Conservation (phyloP, 139 green algal genomes). For the Closterium sp. region DNA sequence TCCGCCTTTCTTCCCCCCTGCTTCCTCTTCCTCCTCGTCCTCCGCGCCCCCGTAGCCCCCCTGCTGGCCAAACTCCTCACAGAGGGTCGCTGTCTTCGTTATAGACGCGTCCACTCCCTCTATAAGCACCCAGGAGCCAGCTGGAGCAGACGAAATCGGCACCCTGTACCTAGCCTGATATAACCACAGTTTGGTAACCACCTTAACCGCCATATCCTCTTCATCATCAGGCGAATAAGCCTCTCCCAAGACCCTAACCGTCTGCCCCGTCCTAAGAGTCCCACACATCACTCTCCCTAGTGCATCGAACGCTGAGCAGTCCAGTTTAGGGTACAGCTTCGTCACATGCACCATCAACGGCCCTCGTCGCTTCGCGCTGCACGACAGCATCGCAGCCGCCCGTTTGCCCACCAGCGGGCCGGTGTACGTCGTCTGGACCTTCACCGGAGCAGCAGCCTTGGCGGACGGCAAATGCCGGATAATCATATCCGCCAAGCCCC, state of each 20-base stretch:
- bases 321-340: slow-evolving; percentile 90
- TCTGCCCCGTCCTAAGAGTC: slow-evolving; percentile 79
- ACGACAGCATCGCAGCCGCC: slow-evolving; percentile 70
- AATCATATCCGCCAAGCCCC: slow-evolving; percentile 90
- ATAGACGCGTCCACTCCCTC: slow-evolving; percentile 90
- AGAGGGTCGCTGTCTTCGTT: slow-evolving; percentile 89
- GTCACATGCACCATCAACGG: slow-evolving; percentile 86
- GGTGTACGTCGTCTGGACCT: slow-evolving; percentile 75
- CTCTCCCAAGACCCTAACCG: slow-evolving; percentile 72
- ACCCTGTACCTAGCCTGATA: slow-evolving; percentile 78
- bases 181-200: slow-evolving; percentile 56
- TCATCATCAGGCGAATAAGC: slow-evolving; percentile 95
- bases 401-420: slow-evolving; percentile 68
- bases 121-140: slow-evolving; percentile 79
- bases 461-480: slow-evolving; percentile 78
- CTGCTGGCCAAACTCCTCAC: slow-evolving; percentile 59
- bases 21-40: slow-evolving; percentile 57
- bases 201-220: slow-evolving; percentile 83
- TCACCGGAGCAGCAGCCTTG: slow-evolving; percentile 65
- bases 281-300: slow-evolving; percentile 89
- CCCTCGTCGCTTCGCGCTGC: slow-evolving; percentile 69
- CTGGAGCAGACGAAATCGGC: slow-evolving; percentile 69
- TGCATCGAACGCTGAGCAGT: slow-evolving; percentile 85
- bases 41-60: not conserved
- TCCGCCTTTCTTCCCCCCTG: not conserved